phyloP scores from a whole-genome alignment of 2,329 filamentous ascomycete species.

The Lachnum nothofagi region DNA sequence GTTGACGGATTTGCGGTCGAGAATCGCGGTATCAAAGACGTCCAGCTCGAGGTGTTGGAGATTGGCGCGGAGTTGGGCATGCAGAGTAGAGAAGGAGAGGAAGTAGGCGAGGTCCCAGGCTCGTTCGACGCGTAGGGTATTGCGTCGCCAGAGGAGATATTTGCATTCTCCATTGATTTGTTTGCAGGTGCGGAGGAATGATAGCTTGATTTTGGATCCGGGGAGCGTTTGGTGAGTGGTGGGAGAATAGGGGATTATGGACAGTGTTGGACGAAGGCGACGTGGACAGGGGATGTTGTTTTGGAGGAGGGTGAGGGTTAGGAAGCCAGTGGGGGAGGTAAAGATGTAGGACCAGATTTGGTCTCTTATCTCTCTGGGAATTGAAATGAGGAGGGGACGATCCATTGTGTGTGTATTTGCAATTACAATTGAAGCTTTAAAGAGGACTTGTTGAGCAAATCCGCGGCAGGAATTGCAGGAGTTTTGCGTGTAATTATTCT shows the following conservation, averaged over 20 bases:
- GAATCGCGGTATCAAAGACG: too few species aligned
- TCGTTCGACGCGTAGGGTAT: not conserved
- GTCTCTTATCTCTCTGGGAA: slow-evolving; percentile 6
- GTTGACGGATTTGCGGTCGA: too few species aligned
- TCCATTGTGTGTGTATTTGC: too few species aligned
- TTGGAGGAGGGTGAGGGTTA: not conserved
- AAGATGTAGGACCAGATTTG: slow-evolving; percentile 5
- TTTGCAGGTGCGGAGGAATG: slow-evolving; percentile 4
- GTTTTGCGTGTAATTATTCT: too few species aligned
- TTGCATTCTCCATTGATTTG: slow-evolving; percentile 7
- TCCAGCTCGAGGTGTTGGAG: too few species aligned
- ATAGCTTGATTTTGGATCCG: not conserved
- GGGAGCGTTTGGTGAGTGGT: not conserved
- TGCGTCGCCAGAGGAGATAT: not conserved
- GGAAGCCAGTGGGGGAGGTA: not conserved
- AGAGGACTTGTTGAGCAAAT: too few species aligned
- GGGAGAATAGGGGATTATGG: not conserved
- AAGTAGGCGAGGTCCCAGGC: not conserved
- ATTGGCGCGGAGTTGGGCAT: not conserved
- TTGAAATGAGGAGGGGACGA: not conserved
- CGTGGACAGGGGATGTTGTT: too few species aligned
- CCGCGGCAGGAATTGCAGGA: too few species aligned
- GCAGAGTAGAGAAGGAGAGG: not conserved
- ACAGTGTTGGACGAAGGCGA: too few species aligned
- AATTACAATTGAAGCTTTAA: too few species aligned